Base-by-base conservation (phyloP, 352 stramenopile genomes). In the Globisporangium paddicum region DNA sequence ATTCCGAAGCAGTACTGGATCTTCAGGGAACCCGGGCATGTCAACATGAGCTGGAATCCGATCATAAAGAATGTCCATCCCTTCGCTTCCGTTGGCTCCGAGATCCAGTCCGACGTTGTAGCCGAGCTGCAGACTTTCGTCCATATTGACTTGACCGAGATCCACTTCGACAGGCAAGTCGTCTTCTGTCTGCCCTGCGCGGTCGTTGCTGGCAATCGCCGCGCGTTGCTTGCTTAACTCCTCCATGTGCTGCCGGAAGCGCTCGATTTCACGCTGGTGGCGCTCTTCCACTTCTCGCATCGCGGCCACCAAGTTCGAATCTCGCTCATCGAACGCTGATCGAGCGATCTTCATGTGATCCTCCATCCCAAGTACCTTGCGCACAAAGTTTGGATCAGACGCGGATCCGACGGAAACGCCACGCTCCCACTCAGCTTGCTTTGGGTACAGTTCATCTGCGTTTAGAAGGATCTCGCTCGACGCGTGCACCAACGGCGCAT, bases 271-370 rank as follows among this genome's bases (percentile, higher is more conserved):
- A 40, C 80, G 80, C 59, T 92, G 71, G 46, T 94, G 85, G 41
- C 92, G 90, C 44, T 92, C 82, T 54, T 92, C 79, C 65, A 90
- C 82, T 41, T 68, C 89, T 44, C 81, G 78, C 41, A 93, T 90
- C 19, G 75, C 81, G 14, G 77, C 79, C 26, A 90, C 83, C 18
- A 91, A 61, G 25, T 71, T 90, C 11, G 77, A 84, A 58, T 90
- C 80, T n/a, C 67, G 68, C 50, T 91, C 82, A 40, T 90, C 73
- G 51, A 84, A 89, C 18, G 75, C 69, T 30, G 71, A 76, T 14
- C 76, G 66, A 1, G 75, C 73, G 14, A 87, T 70, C 52, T 84
- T 90, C 53, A 88, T 60, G 19, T 72, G 70, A 34, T 90, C 80
- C 64, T 90, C 80, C 41, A 87, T 71, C 23, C 76, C 67, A n/a